phyloP scores from a whole-genome alignment of 2,329 filamentous ascomycete genomes.

The Fusarium subglutinans region DNA sequence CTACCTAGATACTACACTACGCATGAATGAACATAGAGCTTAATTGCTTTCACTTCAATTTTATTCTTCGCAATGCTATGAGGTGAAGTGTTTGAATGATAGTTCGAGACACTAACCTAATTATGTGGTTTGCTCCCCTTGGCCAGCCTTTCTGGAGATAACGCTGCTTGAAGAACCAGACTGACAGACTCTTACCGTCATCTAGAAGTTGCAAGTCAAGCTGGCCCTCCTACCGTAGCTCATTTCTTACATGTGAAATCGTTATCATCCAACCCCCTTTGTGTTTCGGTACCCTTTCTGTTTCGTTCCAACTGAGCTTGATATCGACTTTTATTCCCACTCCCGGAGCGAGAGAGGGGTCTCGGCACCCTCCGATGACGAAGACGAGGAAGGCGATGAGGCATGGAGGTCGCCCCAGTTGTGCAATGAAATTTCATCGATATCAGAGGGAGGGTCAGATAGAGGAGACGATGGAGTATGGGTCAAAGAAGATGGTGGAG shows the following conservation, averaged over 20 bases:
- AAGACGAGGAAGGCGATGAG: slow-evolving; percentile 30
- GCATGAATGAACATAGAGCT: slow-evolving; percentile 30
- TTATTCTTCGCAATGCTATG: neutral
- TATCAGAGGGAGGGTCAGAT: neutral
- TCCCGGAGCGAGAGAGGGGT: slow-evolving; percentile 27
- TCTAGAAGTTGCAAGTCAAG: neutral
- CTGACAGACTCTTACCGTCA: neutral
- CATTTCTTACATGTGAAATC: neutral
- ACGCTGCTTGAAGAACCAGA: neutral
- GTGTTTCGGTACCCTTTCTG: neutral
- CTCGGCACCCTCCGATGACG: slow-evolving; percentile 17
- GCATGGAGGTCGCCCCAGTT: slow-evolving; percentile 5
- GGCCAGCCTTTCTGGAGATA: neutral
- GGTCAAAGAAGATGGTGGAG: neutral
- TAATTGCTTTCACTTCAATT: slow-evolving; percentile 1
- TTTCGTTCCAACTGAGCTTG: neutral
- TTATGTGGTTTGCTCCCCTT: neutral
- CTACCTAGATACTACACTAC: slow-evolving; percentile 32
- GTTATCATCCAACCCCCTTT: neutral
- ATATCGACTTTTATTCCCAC: neutral
- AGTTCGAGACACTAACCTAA: neutral
- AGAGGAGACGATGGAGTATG: neutral
- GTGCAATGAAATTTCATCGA: neutral
- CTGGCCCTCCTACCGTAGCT: neutral
- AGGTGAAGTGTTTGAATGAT: neutral